phyloP scores from a whole-genome alignment of 2,329 filamentous ascomycete genomes.

The Aspergillus arachidicola region DNA sequence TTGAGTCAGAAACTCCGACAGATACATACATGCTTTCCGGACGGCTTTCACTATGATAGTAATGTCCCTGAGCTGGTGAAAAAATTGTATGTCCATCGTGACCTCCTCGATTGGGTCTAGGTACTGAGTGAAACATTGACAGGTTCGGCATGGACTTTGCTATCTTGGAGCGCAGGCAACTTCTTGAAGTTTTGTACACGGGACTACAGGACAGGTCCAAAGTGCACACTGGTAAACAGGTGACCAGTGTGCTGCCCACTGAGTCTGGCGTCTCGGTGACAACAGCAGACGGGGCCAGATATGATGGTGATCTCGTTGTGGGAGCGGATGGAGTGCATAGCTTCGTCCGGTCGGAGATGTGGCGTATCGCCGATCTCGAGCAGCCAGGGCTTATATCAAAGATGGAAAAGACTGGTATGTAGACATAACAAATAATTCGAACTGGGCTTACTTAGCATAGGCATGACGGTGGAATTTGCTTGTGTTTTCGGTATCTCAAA shows the following conservation, averaged over 20 bases:
- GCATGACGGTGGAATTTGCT: constrained; percentile 28
- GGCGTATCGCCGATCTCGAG: constrained; percentile 18
- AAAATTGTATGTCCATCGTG: constrained; percentile 7
- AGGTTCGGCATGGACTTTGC: constrained; percentile 22
- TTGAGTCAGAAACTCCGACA: constrained; percentile 18
- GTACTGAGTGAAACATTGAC: not conserved
- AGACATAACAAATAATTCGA: not conserved
- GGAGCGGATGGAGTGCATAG: constrained; percentile 50
- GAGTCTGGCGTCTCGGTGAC: constrained; percentile 30
- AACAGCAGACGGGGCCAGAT: constrained; percentile 37
- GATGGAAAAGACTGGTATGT: constrained; percentile 13
- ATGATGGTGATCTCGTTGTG: constrained; percentile 40
- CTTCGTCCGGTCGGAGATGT: constrained; percentile 40
- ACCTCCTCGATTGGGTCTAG: not conserved
- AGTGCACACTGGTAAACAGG: constrained; percentile 28
- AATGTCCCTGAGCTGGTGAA: constrained; percentile 13
- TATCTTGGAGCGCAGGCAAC: constrained; percentile 21
- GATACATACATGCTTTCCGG: constrained; percentile 13
- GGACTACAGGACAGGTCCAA: constrained; percentile 34
- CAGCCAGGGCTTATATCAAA: constrained; percentile 1
- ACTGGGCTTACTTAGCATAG: constrained; percentile 4
- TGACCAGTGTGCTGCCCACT: constrained; percentile 29
- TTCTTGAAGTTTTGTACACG: constrained; percentile 27
- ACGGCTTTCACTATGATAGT: constrained; percentile 13
- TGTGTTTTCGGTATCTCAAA: constrained; percentile 35